Evolutionary conservation across 1,284 basidiomycete genomes (phyloP).

Genomic region (Flammula alnicola): DNA sequence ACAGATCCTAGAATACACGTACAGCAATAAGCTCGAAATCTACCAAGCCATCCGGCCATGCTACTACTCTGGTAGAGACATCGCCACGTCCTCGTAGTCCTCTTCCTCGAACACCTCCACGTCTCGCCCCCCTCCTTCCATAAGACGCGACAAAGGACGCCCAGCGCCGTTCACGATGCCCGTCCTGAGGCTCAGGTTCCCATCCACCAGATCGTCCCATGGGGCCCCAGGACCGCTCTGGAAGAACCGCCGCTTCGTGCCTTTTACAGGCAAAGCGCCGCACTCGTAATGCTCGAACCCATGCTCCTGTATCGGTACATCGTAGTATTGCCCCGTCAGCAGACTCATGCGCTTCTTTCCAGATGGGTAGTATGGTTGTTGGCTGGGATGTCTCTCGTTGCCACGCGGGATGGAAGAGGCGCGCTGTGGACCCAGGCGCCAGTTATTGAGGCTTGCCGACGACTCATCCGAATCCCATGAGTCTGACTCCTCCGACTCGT

Average conservation of each 20-base stretch:
- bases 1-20: conserved; percentile 8
- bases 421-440: conserved; percentile 32
- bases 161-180: conserved; percentile 11
- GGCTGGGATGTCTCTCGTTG: conserved; percentile 10
- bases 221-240: conserved; percentile 45
- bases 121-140: conserved; percentile 36
- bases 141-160: conserved; percentile 10
- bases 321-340: conserved; percentile 59
- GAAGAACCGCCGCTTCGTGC: conserved; percentile 59
- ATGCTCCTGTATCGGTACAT: conserved; percentile 43
- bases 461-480: conserved; percentile 56
- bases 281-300: conserved; percentile 41
- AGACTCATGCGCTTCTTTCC: conserved; percentile 67
- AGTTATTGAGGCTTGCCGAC: conserved; percentile 39
- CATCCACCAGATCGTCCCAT: conserved; percentile 20
- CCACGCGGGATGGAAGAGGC: conserved; percentile 13
- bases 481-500: conserved; percentile 50
- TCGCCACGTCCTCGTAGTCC: conserved; percentile 19
- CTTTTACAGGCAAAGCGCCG: conserved; percentile 26
- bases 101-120: conserved; percentile 34
- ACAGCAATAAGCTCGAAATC: not conserved
- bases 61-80: conserved; percentile 24
- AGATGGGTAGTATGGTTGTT: conserved; percentile 19
- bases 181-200: conserved; percentile 4
- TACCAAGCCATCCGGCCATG: not conserved